Evolutionary conservation across 2,329 filamentous ascomycete genomes (phyloP).

Genomic region (Clarireedia paspali): DNA sequence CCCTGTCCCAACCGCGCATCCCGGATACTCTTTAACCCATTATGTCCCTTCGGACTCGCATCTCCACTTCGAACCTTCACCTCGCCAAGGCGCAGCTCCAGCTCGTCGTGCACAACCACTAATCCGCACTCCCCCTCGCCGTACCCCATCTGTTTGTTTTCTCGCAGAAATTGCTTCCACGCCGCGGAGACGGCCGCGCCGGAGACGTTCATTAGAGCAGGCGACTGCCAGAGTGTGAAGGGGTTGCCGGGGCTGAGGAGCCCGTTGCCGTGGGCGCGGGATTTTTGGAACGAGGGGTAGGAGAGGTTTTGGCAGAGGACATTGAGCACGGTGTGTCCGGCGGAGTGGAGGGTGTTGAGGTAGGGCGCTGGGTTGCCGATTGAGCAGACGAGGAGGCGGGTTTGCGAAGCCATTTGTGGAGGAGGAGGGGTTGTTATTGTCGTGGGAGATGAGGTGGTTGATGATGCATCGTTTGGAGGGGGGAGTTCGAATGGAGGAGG

Average conservation of each 20-base stretch:
- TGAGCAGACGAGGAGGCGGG: conserved; percentile 69
- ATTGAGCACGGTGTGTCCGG: conserved; percentile 71
- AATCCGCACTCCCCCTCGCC: conserved; percentile 39
- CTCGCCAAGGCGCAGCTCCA: conserved; percentile 64
- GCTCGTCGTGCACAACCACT: conserved; percentile 81
- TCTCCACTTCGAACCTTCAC: conserved; percentile 58
- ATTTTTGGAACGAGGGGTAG: conserved; percentile 41
- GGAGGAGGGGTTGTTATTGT: neutral
- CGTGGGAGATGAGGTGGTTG: neutral
- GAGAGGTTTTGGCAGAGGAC: conserved; percentile 36
- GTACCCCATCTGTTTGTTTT: conserved; percentile 27
- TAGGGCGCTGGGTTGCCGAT: conserved; percentile 79
- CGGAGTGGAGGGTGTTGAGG: conserved; percentile 74
- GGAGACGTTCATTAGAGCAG: conserved; percentile 76
- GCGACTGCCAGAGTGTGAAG: conserved; percentile 66
- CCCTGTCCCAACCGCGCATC: conserved; percentile 37
- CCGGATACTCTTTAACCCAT: conserved; percentile 64
- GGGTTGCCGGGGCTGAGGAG: conserved; percentile 40
- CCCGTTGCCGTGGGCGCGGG: conserved; percentile 39
- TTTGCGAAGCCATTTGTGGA: conserved; percentile 16
- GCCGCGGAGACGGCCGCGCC: conserved; percentile 62
- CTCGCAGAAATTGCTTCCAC: conserved; percentile 49
- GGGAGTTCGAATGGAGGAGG: neutral
- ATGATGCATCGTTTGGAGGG: neutral
- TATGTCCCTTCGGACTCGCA: conserved; percentile 62